Evolutionary conservation across 805 yeast species (phyloP), one percentile per base, ranked within the genome.

Genomic region (Barnettozyma californica): DNA sequence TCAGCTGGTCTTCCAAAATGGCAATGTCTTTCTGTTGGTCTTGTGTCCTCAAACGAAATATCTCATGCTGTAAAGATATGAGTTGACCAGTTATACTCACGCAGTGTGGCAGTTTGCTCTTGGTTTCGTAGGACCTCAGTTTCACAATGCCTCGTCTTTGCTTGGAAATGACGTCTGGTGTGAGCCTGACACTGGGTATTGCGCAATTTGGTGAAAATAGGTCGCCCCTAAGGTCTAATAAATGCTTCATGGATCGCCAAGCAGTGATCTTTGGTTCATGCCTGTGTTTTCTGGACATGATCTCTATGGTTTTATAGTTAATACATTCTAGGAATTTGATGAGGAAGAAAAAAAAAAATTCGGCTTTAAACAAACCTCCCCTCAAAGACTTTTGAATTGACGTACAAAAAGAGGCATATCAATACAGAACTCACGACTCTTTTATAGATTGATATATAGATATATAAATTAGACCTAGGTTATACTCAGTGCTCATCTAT

Each of bases 1-100:
- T 47, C 27, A 38, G 38, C 14, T 31, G 41, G 20, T 43, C 47
- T 23, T 45, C 50, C 33, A 9, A n/a, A 19, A 26, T 18, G 20
- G 27, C 13, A n/a, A 25, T n/a, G 21, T 20, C 42, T 18, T 14
- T 7, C 10, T 19, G 26, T 3, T 19, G 2, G n/a, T 14, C 19
- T 25, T 14, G 19, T 9, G 33, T 35, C 25, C 29, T n/a, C 21
- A 41, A 16, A n/a, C 16, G 36, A 11, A 34, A 21, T 9, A 45
- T 13, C 27, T 43, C 44, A 38, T 49, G 48, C 26, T 42, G 45
- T 9, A 42, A 23, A 2, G 54, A 41, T 21, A 50, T 53, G 3
- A 58, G 45, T 26, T 51, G 53, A 1, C 53, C 45, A 5, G 58
- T 55, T n/a, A 53, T 46, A 8, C 44, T 51, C n/a, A 58, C n/a